Conservation (phyloP, 805 yeast genomes). For the Sporopachydermia lactativora region DNA sequence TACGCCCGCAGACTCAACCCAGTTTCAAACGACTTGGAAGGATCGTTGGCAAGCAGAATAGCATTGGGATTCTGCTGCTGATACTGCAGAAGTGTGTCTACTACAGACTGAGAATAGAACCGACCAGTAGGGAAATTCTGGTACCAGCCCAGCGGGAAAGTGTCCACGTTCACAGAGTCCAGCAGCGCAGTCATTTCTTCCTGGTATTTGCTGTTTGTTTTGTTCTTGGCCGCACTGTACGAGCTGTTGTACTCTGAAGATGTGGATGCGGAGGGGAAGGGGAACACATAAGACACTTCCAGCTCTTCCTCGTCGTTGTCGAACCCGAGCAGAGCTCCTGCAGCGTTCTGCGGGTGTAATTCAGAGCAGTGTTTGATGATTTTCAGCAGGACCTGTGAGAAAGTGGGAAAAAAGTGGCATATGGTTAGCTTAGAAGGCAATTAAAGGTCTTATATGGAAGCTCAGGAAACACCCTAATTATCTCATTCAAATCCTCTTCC, state of each 20-base stretch:
- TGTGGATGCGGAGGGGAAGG: constrained; percentile 33
- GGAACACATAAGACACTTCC: constrained; percentile 43
- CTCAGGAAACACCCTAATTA: too few relatives aligned
- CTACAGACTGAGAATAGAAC: constrained; percentile 41
- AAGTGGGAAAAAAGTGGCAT: constrained; percentile 8
- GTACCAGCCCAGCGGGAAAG: constrained; percentile 73
- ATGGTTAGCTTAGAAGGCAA: constrained; percentile 12
- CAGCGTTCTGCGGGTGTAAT: constrained; percentile 41
- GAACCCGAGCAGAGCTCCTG: constrained; percentile 67
- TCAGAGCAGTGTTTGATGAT: constrained; percentile 57
- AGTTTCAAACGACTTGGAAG: constrained; percentile 44
- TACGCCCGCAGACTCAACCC: constrained; percentile 57
- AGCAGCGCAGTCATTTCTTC: constrained; percentile 50
- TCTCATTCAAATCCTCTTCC: too few relatives aligned
- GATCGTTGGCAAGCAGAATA: constrained; percentile 53
- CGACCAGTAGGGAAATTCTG: constrained; percentile 57
- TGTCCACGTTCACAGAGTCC: constrained; percentile 47
- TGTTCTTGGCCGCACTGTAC: constrained; percentile 23
- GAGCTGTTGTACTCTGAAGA: constrained; percentile 5
- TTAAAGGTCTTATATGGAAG: too few relatives aligned
- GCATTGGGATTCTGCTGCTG: constrained; percentile 41
- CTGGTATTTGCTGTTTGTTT: constrained; percentile 54
- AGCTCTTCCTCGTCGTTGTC: constrained; percentile 40
- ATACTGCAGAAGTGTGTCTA: constrained; percentile 55
- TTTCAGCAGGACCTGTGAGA: constrained; percentile 31